Evolutionary conservation across 2,329 filamentous ascomycete species (phyloP).

Genomic region (Periconia sp.): DNA sequence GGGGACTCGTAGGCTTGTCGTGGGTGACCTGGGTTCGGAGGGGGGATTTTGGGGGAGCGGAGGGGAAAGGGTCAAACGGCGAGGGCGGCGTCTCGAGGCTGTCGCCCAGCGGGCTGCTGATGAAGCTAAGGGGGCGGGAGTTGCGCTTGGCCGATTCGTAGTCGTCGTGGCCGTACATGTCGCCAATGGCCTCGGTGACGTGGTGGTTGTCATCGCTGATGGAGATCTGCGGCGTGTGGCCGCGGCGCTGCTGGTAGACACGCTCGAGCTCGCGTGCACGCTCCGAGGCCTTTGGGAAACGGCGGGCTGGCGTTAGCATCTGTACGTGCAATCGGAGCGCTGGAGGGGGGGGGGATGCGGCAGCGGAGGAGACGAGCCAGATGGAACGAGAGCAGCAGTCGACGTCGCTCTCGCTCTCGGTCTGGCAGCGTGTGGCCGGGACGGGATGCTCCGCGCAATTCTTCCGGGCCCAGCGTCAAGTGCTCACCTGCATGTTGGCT

Average conservation of each 20-base stretch:
- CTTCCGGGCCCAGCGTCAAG: not conserved
- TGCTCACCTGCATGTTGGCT: slow-evolving; percentile 17
- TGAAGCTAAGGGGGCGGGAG: slow-evolving; percentile 76
- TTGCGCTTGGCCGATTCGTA: slow-evolving; percentile 60
- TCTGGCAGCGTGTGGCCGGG: not conserved
- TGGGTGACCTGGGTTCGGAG: slow-evolving; percentile 41
- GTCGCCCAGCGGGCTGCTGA: slow-evolving; percentile 64
- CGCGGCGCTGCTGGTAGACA: slow-evolving; percentile 59
- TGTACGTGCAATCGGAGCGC: slow-evolving; percentile 3
- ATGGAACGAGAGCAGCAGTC: not conserved
- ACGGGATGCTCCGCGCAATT: not conserved
- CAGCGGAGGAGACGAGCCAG: slow-evolving; percentile 9
- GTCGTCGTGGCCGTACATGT: slow-evolving; percentile 84
- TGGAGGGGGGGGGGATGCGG: slow-evolving; percentile 5
- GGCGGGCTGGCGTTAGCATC: slow-evolving; percentile 36
- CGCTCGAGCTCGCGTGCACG: slow-evolving; percentile 55
- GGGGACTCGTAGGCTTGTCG: slow-evolving; percentile 20
- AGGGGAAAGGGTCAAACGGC: slow-evolving; percentile 40
- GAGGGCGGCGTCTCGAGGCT: slow-evolving; percentile 44
- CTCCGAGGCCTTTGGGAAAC: slow-evolving; percentile 41
- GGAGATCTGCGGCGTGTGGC: slow-evolving; percentile 66
- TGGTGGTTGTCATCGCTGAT: slow-evolving; percentile 92
- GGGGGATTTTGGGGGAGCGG: slow-evolving; percentile 51
- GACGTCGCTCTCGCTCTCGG: too few species aligned
- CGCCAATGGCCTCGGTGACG: slow-evolving; percentile 91